These are phyloP conservation scores for Trypanosoma lewisi DNA, from an alignment of 208 protist genomes.

Conservation along the genomic window DNA sequence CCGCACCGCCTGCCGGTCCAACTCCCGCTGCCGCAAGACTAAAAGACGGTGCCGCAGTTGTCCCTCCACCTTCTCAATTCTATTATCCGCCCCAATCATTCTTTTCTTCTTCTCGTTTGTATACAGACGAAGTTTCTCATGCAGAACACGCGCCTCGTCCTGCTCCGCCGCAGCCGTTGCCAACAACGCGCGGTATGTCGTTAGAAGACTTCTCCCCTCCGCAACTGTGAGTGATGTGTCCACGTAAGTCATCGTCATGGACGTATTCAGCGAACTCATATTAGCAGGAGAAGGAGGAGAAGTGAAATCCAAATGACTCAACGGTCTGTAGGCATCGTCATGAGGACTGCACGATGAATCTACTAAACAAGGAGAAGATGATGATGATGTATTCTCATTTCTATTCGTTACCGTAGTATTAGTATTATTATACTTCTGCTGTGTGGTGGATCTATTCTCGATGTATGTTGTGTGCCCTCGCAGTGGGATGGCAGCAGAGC, in stretches of 20 bases:
- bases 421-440: not conserved
- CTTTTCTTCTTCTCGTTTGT: not conserved
- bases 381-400: too few relatives aligned
- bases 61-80: slow-evolving; percentile 4
- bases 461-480: not conserved
- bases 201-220: slow-evolving; percentile 10
- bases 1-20: slow-evolving; percentile 35
- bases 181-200: slow-evolving; percentile 9
- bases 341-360: not conserved
- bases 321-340: not conserved
- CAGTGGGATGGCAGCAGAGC: slow-evolving; percentile 17
- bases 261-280: slow-evolving; percentile 12
- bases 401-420: too few relatives aligned
- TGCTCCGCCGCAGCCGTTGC: slow-evolving; percentile 20
- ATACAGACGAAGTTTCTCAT: slow-evolving; percentile 23
- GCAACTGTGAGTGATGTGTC: not conserved
- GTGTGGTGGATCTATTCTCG: not conserved
- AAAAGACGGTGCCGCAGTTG: slow-evolving; percentile 24
- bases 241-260: not conserved
- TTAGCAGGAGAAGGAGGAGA: too few relatives aligned
- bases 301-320: not conserved
- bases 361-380: too few relatives aligned
- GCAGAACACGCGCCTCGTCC: slow-evolving; percentile 25
- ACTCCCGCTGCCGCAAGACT: slow-evolving; percentile 25
- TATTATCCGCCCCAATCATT: not conserved